Conservation (phyloP, 2,329 filamentous ascomycete species). For the Fusarium siculi region DNA sequence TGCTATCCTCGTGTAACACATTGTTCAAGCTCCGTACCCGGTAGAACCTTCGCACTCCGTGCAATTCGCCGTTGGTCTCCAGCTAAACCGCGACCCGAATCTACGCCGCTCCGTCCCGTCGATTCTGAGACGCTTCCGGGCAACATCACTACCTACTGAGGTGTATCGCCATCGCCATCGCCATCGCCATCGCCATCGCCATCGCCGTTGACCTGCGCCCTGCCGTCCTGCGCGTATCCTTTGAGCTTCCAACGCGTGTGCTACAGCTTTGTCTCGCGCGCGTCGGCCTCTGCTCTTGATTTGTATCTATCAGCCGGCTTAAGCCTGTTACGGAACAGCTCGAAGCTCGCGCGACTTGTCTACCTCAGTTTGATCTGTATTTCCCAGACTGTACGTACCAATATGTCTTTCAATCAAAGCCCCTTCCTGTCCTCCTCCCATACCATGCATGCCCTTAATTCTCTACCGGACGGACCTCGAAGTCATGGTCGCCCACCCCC, state of each 20-base stretch:
- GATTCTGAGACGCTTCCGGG: slow-evolving; percentile 30
- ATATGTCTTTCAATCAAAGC: slow-evolving; percentile 7
- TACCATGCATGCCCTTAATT: neutral
- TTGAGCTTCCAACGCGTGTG: slow-evolving; percentile 33
- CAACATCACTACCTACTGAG: slow-evolving; percentile 22
- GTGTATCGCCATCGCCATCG: neutral
- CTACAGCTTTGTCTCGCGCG: slow-evolving; percentile 26
- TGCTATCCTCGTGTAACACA: slow-evolving; percentile 42
- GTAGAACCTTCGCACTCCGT: slow-evolving; percentile 31
- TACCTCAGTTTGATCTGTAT: slow-evolving; percentile 18
- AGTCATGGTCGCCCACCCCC: slow-evolving; percentile 40
- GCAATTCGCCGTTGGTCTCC: slow-evolving; percentile 20
- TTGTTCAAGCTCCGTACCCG: slow-evolving; percentile 35
- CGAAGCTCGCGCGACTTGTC: slow-evolving; percentile 38
- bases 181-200: neutral
- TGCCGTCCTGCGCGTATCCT: slow-evolving; percentile 34
- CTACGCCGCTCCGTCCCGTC: slow-evolving; percentile 43
- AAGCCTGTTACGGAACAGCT: slow-evolving; percentile 23
- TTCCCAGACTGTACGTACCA: slow-evolving; percentile 30
- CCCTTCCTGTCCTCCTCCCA: neutral
- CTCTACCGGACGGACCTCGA: slow-evolving; percentile 18
- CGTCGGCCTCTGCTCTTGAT: slow-evolving; percentile 31
- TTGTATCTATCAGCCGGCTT: slow-evolving; percentile 28
- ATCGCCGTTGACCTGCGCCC: slow-evolving; percentile 21
- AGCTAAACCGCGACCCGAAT: slow-evolving; percentile 31